Percentiles rank a stretch among this genome's conserved stretches.
Evolutionary conservation across 805 yeast genomes (phyloP).

Genomic region (Yarrowia phangngaensis): DNA sequence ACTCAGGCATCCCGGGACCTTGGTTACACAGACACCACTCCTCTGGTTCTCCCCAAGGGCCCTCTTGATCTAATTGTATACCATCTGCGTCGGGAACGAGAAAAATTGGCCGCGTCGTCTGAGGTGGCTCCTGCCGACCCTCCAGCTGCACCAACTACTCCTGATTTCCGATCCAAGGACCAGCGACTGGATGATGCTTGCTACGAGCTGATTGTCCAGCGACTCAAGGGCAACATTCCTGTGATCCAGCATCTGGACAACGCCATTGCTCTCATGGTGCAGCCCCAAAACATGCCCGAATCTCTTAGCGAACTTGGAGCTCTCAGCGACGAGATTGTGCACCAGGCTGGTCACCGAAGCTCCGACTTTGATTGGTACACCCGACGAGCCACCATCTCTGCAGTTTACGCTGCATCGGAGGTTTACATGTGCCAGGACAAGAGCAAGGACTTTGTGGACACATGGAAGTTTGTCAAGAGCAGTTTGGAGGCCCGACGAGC

Average conservation of each 20-base stretch:
- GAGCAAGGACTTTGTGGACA: conserved; percentile 52
- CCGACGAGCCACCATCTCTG: conserved; percentile 67
- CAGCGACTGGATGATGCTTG: conserved; percentile 43
- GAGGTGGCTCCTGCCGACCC: conserved; percentile 14
- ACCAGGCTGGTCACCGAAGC: conserved; percentile 70
- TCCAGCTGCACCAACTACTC: conserved; percentile 41
- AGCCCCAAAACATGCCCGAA: conserved; percentile 56
- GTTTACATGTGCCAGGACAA: conserved; percentile 74
- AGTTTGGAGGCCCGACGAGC: conserved; percentile 52
- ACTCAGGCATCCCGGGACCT: conserved; percentile 48
- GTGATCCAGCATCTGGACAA: conserved; percentile 33
- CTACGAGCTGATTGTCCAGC: conserved; percentile 42
- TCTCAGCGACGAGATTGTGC: conserved; percentile 79
- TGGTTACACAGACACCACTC: conserved; percentile 52
- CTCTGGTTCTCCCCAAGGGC: conserved; percentile 45
- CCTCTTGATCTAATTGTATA: conserved; percentile 53
- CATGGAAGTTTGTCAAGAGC: conserved; percentile 60
- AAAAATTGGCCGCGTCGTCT: conserved; percentile 26
- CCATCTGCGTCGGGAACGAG: conserved; percentile 44
- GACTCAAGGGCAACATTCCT: conserved; percentile 49
- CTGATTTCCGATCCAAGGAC: conserved; percentile 39
- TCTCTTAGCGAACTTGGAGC: conserved; percentile 67
- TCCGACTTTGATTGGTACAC: conserved; percentile 89
- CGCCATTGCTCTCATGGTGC: conserved; percentile 58
- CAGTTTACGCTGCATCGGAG: conserved; percentile 71